phyloP scores from a whole-genome alignment of 1,284 basidiomycete genomes.

The Lentinula novae-zelandiae region DNA sequence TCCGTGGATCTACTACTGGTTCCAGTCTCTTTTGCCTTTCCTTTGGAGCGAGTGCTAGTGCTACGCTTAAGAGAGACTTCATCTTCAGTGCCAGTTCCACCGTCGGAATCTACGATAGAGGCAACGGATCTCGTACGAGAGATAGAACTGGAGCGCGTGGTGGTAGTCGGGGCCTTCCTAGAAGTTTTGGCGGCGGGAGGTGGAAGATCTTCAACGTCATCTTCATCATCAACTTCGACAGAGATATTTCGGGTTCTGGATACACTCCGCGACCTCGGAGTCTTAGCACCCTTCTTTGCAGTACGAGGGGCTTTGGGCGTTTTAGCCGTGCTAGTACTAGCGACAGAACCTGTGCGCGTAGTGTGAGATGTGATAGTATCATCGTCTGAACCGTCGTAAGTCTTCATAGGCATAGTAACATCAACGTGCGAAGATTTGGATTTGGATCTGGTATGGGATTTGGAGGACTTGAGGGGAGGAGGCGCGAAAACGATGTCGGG shows the following conservation, averaged over 20 bases:
- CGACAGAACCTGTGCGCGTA: conserved; percentile 14
- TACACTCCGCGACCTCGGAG: conserved; percentile 24
- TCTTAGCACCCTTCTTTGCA: conserved; percentile 15
- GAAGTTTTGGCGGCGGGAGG: conserved; percentile 4
- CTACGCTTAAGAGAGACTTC: conserved; percentile 1
- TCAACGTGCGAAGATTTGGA: conserved; percentile 21
- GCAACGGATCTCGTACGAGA: not conserved
- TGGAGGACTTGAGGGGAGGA: conserved; percentile 12
- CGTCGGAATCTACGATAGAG: conserved; percentile 10
- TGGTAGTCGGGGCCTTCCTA: conserved; percentile 5
- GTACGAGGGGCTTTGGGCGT: conserved; percentile 19
- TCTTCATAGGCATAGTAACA: conserved; percentile 28
- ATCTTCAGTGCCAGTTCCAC: conserved; percentile 9
- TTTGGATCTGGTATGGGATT: conserved; percentile 20
- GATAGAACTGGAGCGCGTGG: conserved; percentile 10
- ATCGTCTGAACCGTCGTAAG: conserved; percentile 32
- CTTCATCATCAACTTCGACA: conserved; percentile 22
- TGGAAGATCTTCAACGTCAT: conserved; percentile 10
- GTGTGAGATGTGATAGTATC: conserved; percentile 23
- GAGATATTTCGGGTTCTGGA: conserved; percentile 26
- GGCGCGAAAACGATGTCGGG: conserved; percentile 20
- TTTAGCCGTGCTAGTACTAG: conserved; percentile 21
- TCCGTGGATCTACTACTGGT: conserved; percentile 12
- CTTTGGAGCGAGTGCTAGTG: conserved; percentile 6
- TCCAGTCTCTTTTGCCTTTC: conserved; percentile 8